phyloP scores from a whole-genome alignment of 2,329 filamentous ascomycete genomes.

The Ceratocystis papillata region DNA sequence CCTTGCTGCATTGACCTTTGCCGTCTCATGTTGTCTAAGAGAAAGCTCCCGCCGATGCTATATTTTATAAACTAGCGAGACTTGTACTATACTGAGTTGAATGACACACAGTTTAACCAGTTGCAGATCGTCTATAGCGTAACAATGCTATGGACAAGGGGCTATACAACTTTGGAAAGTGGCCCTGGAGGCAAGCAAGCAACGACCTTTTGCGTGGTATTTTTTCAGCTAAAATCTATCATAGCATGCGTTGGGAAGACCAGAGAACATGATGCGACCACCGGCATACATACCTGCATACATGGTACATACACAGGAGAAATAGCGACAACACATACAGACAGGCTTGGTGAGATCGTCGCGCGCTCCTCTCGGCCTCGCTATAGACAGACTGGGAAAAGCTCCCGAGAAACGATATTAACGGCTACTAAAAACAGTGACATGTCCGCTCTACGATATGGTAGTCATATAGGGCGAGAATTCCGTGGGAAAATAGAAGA shows the following conservation, averaged over 20 bases:
- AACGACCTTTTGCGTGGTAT: neutral
- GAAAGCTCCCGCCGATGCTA: neutral
- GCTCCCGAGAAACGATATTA: constrained; percentile 7
- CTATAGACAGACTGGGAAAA: neutral
- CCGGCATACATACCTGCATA: too few species aligned
- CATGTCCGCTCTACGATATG: neutral
- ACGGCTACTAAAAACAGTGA: neutral
- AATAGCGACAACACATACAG: neutral
- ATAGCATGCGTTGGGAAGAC: neutral
- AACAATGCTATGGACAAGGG: neutral
- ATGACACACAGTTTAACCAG: constrained; percentile 7
- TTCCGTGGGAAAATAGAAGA: neutral
- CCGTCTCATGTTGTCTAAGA: neutral
- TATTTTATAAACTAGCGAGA: neutral
- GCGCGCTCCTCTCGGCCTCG: neutral
- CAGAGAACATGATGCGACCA: neutral
- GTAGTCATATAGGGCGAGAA: neutral
- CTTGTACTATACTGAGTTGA: neutral
- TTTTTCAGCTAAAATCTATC: neutral
- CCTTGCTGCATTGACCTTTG: neutral
- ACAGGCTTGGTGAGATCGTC: neutral
- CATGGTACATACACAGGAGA: neutral
- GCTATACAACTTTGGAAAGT: neutral
- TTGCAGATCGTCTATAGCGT: constrained; percentile 3
- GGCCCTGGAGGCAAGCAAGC: neutral